These are phyloP conservation scores for Alternaria sp. DNA, from an alignment of 2,329 filamentous ascomycete species.

Conservation along the genomic window DNA sequence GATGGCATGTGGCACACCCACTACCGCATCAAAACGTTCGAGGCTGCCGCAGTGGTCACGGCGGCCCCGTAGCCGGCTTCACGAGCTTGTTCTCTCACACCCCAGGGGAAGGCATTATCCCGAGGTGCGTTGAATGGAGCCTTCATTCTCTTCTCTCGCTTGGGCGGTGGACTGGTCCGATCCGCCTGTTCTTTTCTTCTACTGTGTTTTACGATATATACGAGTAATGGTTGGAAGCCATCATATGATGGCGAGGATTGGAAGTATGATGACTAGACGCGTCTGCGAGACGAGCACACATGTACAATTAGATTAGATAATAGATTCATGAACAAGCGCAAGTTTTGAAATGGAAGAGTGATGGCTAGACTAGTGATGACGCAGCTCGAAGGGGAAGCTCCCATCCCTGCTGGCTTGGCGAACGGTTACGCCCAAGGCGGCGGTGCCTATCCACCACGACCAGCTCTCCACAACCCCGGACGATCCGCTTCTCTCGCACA, in stretches of 20 bases:
- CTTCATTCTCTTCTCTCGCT: neutral
- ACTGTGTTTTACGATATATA: conserved; percentile 12
- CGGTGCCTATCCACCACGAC: conserved; percentile 30
- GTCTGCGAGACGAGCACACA: conserved; percentile 1
- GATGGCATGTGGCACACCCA: conserved; percentile 57
- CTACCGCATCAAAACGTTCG: conserved; percentile 51
- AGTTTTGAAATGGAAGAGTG: neutral
- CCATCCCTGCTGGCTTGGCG: conserved; percentile 42
- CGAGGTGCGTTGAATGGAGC: neutral
- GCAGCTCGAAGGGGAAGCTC: conserved; percentile 35
- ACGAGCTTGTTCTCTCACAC: neutral
- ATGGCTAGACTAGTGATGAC: conserved; percentile 30
- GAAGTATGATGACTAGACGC: conserved; percentile 5
- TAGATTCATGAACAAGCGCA: conserved; percentile 7
- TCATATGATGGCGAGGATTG: conserved; percentile 7
- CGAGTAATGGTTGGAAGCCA: conserved; percentile 16
- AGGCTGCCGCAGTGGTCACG: conserved; percentile 19
- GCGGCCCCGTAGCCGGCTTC: conserved; percentile 2
- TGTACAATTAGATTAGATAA: conserved; percentile 11
- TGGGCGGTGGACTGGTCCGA: conserved; percentile 12
- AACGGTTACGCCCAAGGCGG: conserved; percentile 32
- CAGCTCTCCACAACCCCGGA: conserved; percentile 43
- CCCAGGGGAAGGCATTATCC: too few relatives aligned
- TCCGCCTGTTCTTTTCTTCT: conserved; percentile 13
- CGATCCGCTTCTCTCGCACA: conserved; percentile 29